Conservation (phyloP, 352 stramenopile species). For the Aphanomyces invadans region DNA sequence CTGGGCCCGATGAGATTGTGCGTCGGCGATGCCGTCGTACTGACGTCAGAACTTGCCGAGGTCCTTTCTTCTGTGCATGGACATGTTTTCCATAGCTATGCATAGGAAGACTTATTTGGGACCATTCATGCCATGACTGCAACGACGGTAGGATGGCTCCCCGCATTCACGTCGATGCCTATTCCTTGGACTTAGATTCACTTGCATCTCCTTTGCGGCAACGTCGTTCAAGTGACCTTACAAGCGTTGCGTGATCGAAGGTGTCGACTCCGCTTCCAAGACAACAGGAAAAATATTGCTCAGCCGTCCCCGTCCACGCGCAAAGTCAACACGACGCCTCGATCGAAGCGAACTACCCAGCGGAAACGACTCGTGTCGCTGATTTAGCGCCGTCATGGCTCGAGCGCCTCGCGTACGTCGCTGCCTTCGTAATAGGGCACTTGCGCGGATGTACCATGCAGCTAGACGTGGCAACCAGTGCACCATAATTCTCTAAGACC, state of each 20-base stretch:
- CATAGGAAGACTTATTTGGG: constrained; percentile 20
- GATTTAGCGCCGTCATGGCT: constrained; percentile 5
- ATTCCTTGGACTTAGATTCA: background rate
- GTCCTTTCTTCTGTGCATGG: background rate
- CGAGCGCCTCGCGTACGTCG: no score
- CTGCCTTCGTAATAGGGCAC: no score
- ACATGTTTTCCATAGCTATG: no score
- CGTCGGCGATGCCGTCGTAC: constrained; percentile 9
- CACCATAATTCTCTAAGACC: no score
- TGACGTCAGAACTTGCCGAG: constrained; percentile 11
- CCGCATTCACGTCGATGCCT: no score
- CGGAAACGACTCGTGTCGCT: constrained; percentile 4
- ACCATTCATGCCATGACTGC: background rate
- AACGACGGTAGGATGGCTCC: background rate
- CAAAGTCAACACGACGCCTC: background rate
- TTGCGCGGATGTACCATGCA: no score
- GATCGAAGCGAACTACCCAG: background rate
- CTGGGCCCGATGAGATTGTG: background rate
- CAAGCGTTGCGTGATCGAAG: background rate
- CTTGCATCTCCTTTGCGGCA: background rate
- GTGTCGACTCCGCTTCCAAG: background rate
- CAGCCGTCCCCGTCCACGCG: background rate
- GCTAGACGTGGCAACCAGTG: no score
- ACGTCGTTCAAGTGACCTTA: background rate
- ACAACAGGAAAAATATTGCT: background rate